phyloP scores from a whole-genome alignment of 2,329 filamentous ascomycete genomes.

The Calonectria pseudoreteaudii region DNA sequence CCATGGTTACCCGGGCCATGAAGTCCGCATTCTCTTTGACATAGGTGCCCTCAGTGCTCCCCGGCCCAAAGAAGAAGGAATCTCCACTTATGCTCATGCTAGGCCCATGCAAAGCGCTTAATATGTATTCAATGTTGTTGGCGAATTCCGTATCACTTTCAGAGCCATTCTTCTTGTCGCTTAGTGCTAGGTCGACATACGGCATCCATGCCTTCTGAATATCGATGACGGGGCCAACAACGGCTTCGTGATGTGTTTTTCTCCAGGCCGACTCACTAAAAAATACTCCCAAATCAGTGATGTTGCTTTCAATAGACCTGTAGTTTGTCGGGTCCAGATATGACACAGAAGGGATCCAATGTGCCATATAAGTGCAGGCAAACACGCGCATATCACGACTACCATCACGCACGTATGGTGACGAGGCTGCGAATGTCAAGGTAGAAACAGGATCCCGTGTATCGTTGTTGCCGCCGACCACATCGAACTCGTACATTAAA shows the following conservation, averaged over 20 bases:
- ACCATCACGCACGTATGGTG: neutral
- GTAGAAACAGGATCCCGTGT: neutral
- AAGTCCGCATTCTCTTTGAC: neutral
- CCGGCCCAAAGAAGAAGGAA: neutral
- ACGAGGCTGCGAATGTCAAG: neutral
- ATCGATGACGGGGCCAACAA: neutral
- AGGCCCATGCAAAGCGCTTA: neutral
- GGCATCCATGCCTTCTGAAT: neutral
- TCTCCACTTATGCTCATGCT: neutral
- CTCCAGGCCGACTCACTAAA: neutral
- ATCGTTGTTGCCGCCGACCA: neutral
- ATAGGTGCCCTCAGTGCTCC: neutral
- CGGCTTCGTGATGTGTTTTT: neutral
- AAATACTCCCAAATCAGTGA: slow-evolving; percentile 5
- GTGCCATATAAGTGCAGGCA: slow-evolving; percentile 10
- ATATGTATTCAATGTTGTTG: neutral
- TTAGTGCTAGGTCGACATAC: neutral
- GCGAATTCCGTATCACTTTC: neutral
- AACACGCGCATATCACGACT: neutral
- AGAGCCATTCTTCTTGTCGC: neutral
- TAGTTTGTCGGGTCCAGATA: neutral
- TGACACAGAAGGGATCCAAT: slow-evolving; percentile 7
- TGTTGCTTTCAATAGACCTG: slow-evolving; percentile 5
- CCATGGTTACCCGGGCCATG: neutral
- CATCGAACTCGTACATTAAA: neutral